These are phyloP conservation scores for Fusarium stilboides DNA, from an alignment of 2,329 filamentous ascomycete species.

Conservation along the genomic window DNA sequence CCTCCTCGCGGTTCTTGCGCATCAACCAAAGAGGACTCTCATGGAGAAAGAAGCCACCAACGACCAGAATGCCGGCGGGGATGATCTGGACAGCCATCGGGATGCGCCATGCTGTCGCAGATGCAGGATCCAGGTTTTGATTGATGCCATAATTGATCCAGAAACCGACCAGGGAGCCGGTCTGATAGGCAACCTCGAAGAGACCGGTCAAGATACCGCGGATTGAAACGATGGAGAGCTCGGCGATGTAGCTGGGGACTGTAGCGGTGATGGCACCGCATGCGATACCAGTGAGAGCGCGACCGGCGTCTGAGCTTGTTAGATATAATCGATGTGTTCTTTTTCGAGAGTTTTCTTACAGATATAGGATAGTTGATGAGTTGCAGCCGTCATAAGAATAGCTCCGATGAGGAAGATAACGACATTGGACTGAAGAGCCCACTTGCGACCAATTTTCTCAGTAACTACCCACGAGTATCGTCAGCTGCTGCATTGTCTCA, in stretches of 20 bases:
- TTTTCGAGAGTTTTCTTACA: conserved; percentile 40
- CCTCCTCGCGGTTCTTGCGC: conserved; percentile 53
- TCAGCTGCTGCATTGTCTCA: conserved; percentile 1
- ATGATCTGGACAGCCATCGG: conserved; percentile 65
- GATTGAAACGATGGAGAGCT: conserved; percentile 71
- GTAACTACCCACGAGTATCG: conserved; percentile 50
- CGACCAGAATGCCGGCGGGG: conserved; percentile 60
- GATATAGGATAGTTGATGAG: conserved; percentile 61
- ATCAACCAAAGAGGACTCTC: conserved; percentile 60
- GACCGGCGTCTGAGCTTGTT: conserved; percentile 64
- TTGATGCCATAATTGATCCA: conserved; percentile 64
- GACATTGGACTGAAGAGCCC: conserved; percentile 64
- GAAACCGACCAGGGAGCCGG: conserved; percentile 67
- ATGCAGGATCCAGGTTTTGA: conserved; percentile 55
- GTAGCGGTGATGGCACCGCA: conserved; percentile 71
- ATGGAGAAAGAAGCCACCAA: conserved; percentile 62
- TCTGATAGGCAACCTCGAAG: conserved; percentile 68
- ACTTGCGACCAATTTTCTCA: conserved; percentile 66
- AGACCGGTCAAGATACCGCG: conserved; percentile 71
- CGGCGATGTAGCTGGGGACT: conserved; percentile 75
- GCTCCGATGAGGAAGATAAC: conserved; percentile 62
- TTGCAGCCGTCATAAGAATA: conserved; percentile 60
- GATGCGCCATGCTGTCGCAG: conserved; percentile 61
- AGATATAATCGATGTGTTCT: not conserved
- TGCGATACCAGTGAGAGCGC: conserved; percentile 71